These are phyloP conservation scores for Phytopythium delawarense DNA, from an alignment of 352 stramenopile species.

Conservation along the genomic window DNA sequence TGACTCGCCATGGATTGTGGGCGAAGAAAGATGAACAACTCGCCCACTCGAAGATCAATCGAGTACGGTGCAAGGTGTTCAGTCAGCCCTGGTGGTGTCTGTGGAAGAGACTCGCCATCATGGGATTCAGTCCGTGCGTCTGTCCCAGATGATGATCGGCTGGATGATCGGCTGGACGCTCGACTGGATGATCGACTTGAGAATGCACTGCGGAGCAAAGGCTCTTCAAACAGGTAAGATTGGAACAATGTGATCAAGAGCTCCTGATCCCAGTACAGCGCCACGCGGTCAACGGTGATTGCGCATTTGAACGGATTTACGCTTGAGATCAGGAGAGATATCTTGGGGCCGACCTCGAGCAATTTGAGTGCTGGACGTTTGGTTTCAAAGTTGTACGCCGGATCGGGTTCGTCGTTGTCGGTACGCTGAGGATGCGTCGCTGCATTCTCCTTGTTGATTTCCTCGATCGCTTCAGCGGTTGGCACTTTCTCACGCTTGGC, in stretches of 20 bases:
- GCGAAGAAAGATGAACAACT: constrained; percentile 59
- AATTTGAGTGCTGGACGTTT: constrained; percentile 43
- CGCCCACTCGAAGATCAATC: constrained; percentile 38
- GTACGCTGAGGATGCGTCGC: neutral
- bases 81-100: neutral
- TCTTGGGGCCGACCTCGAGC: constrained; percentile 52
- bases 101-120: constrained; percentile 17
- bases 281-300: constrained; percentile 42
- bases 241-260: constrained; percentile 53
- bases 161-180: constrained; percentile 15
- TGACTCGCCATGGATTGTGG: constrained; percentile 32
- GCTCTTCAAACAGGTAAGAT: constrained; percentile 44
- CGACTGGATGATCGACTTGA: constrained; percentile 15
- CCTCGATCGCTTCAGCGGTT: constrained; percentile 26
- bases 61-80: neutral
- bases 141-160: constrained; percentile 19
- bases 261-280: constrained; percentile 72
- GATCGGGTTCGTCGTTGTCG: constrained; percentile 24
- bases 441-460: constrained; percentile 27
- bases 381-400: constrained; percentile 36
- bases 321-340: constrained; percentile 46
- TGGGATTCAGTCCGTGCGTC: neutral
- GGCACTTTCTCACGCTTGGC: constrained; percentile 28
- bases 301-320: constrained; percentile 48
- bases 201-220: constrained; percentile 15